Base-by-base conservation (phyloP, 1,139 yeast species). In the Geotrichum carabidarum region DNA sequence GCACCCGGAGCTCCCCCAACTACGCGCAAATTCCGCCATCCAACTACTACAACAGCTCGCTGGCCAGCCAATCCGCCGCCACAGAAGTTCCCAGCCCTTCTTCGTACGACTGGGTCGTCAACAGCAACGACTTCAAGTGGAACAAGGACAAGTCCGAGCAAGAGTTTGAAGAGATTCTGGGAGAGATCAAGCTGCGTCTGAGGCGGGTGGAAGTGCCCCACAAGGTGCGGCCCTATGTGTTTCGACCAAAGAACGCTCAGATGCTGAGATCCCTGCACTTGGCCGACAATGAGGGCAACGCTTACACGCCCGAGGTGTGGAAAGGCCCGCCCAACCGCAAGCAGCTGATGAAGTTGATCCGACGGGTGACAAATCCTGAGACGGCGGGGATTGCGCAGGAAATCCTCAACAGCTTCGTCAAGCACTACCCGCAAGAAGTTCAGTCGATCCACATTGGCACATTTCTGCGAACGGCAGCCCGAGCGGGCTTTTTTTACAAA, bases 221-320 rank as follows among this genome's bases (percentile, higher is more conserved):
- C 31, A 48, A 44, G 22, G 51, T 35, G 7, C 41, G 56, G 30
- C 43, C 37, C 15, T 44, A 36, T 30, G 58, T 56, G 12, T 53
- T 56, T 37, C 53, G 58, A 43, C 56, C 58, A 14, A 53, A 51
- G 34, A 56, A 56, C 40, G 40, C 52, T 5, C 42, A 47, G 18
- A 36, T 53, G 38, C 45, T 56, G 46, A 43, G 48, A 40, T 38
- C 49, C 30, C 43, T 47, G 12, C 40, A 50, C 42, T 36, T 53
- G 41, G 44, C 54, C 14, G 58, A 56, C 51, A 56, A 53, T 50
- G 56, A 54, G 15, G 58, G 58, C 31, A 48, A 50, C 36, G 30
- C 43, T 12, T 47, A 50, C 31, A 31, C 38, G 38, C 37, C 58
- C 7, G 52, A 50, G 32, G 49, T 48, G 15, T 47, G 55, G 51